These are phyloP conservation scores for Chimonanthus praecox DNA, from an alignment of 164 flowering plant species.

Conservation along the genomic window DNA sequence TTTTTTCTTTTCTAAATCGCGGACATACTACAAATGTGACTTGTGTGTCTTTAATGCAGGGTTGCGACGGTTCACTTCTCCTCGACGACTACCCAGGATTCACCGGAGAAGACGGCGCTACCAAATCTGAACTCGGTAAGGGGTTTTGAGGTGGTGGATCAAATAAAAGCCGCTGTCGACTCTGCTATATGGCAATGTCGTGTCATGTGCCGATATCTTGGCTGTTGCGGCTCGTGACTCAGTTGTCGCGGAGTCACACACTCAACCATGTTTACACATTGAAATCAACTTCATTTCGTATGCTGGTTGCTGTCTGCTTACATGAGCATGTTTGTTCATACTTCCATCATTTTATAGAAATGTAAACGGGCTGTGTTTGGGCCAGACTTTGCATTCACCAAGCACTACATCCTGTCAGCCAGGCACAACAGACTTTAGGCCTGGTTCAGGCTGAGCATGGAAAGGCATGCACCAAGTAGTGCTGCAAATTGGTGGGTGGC, in stretches of 20 bases:
- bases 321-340: no score
- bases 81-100: constrained; percentile 21
- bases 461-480: no score
- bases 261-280: no score
- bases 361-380: no score
- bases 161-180: constrained; percentile 18
- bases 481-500: no score
- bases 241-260: constrained; percentile 7
- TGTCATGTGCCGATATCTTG: constrained; percentile 25
- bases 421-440: no score
- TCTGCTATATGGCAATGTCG: constrained; percentile 7
- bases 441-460: no score
- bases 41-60: constrained; percentile 9
- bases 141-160: constrained; percentile 19
- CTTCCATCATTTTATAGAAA: no score
- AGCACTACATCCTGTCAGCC: no score
- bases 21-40: not conserved
- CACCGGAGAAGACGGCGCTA: constrained; percentile 17
- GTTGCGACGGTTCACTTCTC: constrained; percentile 26
- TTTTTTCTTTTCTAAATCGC: not conserved
- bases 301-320: no score
- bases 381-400: no score
- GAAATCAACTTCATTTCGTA: not conserved
- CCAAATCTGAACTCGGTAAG: constrained; percentile 18
- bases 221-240: constrained; percentile 24